Evolutionary conservation across 805 yeast species (phyloP), one percentile per base, ranked within the genome.

Genomic region (Saccharomycopsis vini): DNA sequence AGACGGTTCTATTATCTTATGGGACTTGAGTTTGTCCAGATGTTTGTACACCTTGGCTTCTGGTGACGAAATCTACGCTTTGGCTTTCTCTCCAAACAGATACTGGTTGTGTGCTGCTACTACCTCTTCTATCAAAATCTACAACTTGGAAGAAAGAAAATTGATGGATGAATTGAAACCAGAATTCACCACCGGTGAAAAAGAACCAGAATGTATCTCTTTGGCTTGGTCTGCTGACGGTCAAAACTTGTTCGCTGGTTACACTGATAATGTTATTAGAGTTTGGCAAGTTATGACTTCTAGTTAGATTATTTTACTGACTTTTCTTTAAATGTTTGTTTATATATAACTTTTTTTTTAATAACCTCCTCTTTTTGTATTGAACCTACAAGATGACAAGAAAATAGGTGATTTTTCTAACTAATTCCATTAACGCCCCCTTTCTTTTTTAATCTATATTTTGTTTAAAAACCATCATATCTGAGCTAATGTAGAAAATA

Each of bases 101-200:
- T 92, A 86, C 94, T 92, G 98, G 98, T 84, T 92, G 71, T 90
- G 95, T 69, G 98, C 97, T 74, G 97, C 98, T 66, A 92, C 99
- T 62, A 75, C 96, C 57, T 74, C 95, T 58, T 92, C 96, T 66
- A 87, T 92, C 79, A 90, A 89, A 85, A 81, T 92, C 79, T 92
- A 80, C 86, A 86, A 89, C 82, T 81, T 92, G 71, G 92, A 88
- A 76, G 89, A 84, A 74, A 82, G 94, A 75, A 74, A 74, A 62
- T 77, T 89, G 69, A 84, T 88, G 72, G 97, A 89, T 66, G 96
- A 89, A 77, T 84, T 92, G 73, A 89, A 85, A 75, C 97, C 97
- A 68, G 97, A 92, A 76, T 86, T 87, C 67, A 85, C 92, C 63
- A 76, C 81, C 63, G 69, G 74, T 55, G 82, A 86, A 62, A 86